Conservation (phyloP, 345 rosid species). For the Ceriops zippeliana region DNA sequence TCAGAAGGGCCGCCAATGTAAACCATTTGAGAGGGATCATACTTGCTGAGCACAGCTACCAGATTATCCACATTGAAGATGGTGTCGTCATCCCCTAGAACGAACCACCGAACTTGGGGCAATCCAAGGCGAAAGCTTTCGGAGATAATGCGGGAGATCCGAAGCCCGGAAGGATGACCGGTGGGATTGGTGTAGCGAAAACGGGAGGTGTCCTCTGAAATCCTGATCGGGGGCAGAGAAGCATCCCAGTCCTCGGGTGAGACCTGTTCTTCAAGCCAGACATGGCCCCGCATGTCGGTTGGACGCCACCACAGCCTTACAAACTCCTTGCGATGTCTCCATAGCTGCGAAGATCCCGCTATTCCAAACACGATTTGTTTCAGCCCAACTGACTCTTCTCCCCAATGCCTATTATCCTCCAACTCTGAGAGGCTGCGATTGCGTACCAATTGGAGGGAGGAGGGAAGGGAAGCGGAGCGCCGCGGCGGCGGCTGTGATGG, state of each 20-base stretch:
- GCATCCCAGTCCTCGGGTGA: conserved; percentile 40
- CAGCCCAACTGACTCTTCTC: conserved; percentile 27
- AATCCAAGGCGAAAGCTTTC: conserved; percentile 68
- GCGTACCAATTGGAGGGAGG: conserved; percentile 10
- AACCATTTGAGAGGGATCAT: conserved; percentile 70
- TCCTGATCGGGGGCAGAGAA: conserved; percentile 63
- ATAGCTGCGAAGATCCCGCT: conserved; percentile 78
- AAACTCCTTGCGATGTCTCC: conserved; percentile 75
- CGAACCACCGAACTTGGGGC: conserved; percentile 74
- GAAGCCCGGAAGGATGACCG: conserved; percentile 89
- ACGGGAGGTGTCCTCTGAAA: conserved; percentile 81
- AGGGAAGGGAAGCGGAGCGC: not conserved
- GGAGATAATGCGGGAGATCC: conserved; percentile 68
- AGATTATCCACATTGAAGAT: conserved; percentile 69
- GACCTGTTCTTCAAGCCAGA: conserved; percentile 77
- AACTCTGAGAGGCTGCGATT: conserved; percentile 28
- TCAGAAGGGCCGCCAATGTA: conserved; percentile 82
- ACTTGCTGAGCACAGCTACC: conserved; percentile 61
- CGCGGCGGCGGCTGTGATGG: not conserved
- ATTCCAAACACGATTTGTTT: conserved; percentile 79
- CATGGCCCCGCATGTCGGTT: conserved; percentile 65
- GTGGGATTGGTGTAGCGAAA: conserved; percentile 91
- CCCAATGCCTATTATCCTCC: not conserved
- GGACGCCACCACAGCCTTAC: conserved; percentile 89
- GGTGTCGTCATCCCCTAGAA: conserved; percentile 92